A percentile compares a stretch with the other conserved stretches of the same genome.
phyloP scores from a whole-genome alignment of 257 asterid genomes.

The Scutellaria galericulata region DNA sequence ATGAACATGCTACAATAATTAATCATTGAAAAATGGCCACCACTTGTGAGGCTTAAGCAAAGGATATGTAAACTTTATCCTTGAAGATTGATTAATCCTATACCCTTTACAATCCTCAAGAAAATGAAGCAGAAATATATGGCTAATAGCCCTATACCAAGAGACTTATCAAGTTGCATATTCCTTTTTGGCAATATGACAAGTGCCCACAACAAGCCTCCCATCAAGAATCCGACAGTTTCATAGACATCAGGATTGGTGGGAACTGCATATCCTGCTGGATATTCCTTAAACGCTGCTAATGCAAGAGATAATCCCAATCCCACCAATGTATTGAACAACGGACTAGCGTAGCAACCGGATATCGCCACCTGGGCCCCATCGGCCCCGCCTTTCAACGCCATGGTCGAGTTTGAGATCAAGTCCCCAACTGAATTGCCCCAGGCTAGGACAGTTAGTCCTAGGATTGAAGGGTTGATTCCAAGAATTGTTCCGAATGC shows the following conservation, averaged over 20 bases:
- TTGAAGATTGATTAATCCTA: slow-evolving; percentile 43
- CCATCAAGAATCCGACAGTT: slow-evolving; percentile 74
- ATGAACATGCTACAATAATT: slow-evolving; percentile 26
- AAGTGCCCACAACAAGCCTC: slow-evolving; percentile 77
- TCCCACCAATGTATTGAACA: slow-evolving; percentile 75
- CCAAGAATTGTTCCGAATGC: slow-evolving; percentile 65
- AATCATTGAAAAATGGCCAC: slow-evolving; percentile 16
- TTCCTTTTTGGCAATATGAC: slow-evolving; percentile 67
- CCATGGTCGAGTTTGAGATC: slow-evolving; percentile 72
- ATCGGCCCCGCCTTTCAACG: slow-evolving; percentile 60
- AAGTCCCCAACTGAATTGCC: slow-evolving; percentile 83
- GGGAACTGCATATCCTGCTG: slow-evolving; percentile 51
- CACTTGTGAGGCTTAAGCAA: slow-evolving; percentile 18
- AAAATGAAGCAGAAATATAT: slow-evolving; percentile 74
- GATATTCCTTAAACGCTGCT: slow-evolving; percentile 65
- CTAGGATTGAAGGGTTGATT: slow-evolving; percentile 71
- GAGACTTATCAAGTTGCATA: slow-evolving; percentile 56
- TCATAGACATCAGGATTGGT: slow-evolving; percentile 56
- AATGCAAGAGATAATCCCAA: slow-evolving; percentile 72
- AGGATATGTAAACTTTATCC: neutral
- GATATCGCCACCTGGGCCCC: slow-evolving; percentile 85
- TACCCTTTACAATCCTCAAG: slow-evolving; percentile 50
- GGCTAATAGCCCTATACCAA: slow-evolving; percentile 70
- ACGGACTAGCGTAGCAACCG: slow-evolving; percentile 84
- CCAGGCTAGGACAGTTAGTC: slow-evolving; percentile 90